Base-by-base conservation (phyloP, 345 rosid species). In the Dipteronia sinensis region DNA sequence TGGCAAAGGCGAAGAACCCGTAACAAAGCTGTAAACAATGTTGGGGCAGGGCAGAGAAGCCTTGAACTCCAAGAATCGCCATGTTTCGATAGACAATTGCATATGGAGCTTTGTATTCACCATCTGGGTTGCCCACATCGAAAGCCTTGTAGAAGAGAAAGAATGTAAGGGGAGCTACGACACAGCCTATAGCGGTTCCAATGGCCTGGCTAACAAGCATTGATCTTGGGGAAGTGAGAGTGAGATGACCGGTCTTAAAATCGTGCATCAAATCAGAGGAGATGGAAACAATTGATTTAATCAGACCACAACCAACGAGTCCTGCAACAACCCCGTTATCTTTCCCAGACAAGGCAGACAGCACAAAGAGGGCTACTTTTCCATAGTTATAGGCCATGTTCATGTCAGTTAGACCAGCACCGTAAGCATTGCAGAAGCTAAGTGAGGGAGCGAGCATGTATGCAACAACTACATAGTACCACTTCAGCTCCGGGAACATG, bases 251-350 rank as follows among this genome's bases (percentile, higher is more conserved):
- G 0, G 99, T 92, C 82, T 92, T 96, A 81, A 96, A 90, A 84
- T 96, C 98, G 10, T 94, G 99, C 99, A 96, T 96, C 82, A 96
- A 81, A 80, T 94, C 94, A 11, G 98, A 92, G 1, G 98, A 96
- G 27, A 92, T 85, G 17, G 97, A 91, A 58, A 94, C 95, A 0
- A 94, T 91, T 16, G 98, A 90, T 82, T 94, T 96, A 7, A 96
- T 88, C 67, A 96, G 85, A 25, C 98, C 99, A 77, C 98, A 94
- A 34, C 94, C 99, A 0, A 94, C 89, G 16, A 94, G 94, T 71
- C 98, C 98, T 0, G 98, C 98, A 27, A 90, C 94, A 27, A 96
- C 98, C 0, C 98, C 98, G 0, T 90, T 82, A 3, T 85, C 76
- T 67, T 89, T 83, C 2, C 95, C 92, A 0, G 93, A 85, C 51